Evolutionary conservation across 2,329 filamentous ascomycete genomes (phyloP).

Genomic region (Aspergillus glaucus): DNA sequence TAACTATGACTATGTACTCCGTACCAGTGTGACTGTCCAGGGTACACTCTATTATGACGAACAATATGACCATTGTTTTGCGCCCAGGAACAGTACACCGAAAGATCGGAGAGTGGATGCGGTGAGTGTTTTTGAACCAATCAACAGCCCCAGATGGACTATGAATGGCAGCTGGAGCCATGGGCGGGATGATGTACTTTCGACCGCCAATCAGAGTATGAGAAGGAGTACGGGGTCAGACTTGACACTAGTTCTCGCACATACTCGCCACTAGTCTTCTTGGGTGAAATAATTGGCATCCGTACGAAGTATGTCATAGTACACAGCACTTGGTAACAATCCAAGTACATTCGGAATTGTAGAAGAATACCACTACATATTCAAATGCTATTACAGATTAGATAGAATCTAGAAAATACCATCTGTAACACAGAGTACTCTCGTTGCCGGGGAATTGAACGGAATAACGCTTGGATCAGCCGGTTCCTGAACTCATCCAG

Average conservation of each 20-base stretch:
- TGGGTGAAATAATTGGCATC: no score
- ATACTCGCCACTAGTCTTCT: no score
- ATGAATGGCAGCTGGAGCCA: conserved; percentile 17
- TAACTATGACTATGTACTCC: no score
- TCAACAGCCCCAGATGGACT: conserved; percentile 14
- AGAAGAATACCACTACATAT: no score
- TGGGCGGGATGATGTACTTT: conserved; percentile 26
- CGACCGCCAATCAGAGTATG: conserved; percentile 10
- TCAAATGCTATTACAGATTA: no score
- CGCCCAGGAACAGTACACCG: conserved; percentile 9
- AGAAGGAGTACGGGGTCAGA: no score
- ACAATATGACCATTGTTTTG: background rate
- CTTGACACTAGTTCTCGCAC: no score
- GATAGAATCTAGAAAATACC: no score
- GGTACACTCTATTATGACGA: background rate
- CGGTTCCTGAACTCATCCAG: background rate
- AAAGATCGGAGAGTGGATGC: conserved; percentile 16
- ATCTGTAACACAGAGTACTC: background rate
- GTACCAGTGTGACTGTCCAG: no score
- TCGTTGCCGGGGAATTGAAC: background rate
- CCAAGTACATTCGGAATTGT: no score
- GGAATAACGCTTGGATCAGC: background rate
- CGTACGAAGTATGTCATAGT: no score
- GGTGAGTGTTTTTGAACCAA: conserved; percentile 10
- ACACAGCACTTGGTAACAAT: no score